A percentile compares a stretch with the other conserved stretches of the same genome.
These are phyloP conservation scores for Trichoderma semiorbis DNA, from an alignment of 2,329 filamentous ascomycete genomes.

Conservation along the genomic window DNA sequence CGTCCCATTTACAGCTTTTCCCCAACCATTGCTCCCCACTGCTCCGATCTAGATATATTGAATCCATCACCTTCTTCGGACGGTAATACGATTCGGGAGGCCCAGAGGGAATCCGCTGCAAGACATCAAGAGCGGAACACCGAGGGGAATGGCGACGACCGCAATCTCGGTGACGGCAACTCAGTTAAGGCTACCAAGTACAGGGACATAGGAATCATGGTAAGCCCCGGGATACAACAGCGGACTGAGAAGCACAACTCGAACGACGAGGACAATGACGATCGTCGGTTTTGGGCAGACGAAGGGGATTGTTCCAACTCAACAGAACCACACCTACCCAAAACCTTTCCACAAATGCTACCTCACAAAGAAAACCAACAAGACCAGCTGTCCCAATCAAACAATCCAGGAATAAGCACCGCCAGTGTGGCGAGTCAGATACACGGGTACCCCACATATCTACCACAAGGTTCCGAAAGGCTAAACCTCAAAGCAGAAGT, in stretches of 20 bases:
- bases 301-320: not conserved
- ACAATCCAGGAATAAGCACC: too few species aligned
- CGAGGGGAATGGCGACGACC: not conserved
- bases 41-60: not conserved
- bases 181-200: not conserved
- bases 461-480: not conserved
- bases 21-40: not conserved
- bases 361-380: not conserved
- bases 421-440: not conserved
- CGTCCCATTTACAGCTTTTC: not conserved
- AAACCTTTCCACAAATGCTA: not conserved
- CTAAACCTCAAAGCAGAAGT: not conserved
- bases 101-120: not conserved
- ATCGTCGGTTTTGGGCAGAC: not conserved
- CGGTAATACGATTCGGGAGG: not conserved
- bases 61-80: too few species aligned
- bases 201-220: slow-evolving; percentile 24
- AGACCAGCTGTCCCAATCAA: not conserved
- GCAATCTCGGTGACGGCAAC: not conserved
- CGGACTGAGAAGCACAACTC: not conserved
- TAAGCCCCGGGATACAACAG: slow-evolving; percentile 7
- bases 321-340: not conserved
- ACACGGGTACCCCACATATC: not conserved
- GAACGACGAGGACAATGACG: not conserved
- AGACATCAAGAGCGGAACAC: not conserved